Evolutionary conservation across 176 grass and related monocot species (phyloP), one percentile per base, ranked within the genome.

Genomic region (Pharus latifolius): DNA sequence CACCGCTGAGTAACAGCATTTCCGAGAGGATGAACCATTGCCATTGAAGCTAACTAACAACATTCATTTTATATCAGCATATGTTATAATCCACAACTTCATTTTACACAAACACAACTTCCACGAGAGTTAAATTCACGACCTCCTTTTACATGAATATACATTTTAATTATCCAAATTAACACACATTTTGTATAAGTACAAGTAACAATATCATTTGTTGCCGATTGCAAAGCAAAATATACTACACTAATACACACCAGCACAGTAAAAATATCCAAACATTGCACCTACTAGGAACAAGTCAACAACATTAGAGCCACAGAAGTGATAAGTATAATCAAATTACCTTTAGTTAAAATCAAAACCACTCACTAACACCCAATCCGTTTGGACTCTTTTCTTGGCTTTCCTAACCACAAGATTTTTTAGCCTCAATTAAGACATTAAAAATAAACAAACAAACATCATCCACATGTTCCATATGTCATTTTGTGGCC

Each of bases 391-490:
- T 20, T 58, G 62, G 62, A 22, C 10, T 13, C 5, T 34, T 14
- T 9, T 17, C 38, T 56, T 29, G 63, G 31, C 55, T 15, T 25
- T 33, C 14, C 18, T 60, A 44, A 51, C 74, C 59, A 57, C 65
- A 63, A 38, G 65, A 63, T 59, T 13, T 37, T 33, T 40, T 18
- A n/a, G 22, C 9, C 29, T 7, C n/a, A 9, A 42, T 55, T 24
- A 46, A 56, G 3, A 43, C 5, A 29, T 56, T 56, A 53, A 7
- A 41, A 40, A 26, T 70, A 76, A 68, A 78, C 72, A 57, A 87
- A 75, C 64, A 40, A 57, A 54, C 61, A 37, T 73, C 60, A 56
- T 51, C 76, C 74, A 83, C 65, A 75, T 60, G 69, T 30, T 64
- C 13, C 14, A 51, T 11, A 40, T 19, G 26, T 16, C 14, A 52